Conservation (phyloP, 352 stramenopile genomes). For the Globisporangium uncinulatum region DNA sequence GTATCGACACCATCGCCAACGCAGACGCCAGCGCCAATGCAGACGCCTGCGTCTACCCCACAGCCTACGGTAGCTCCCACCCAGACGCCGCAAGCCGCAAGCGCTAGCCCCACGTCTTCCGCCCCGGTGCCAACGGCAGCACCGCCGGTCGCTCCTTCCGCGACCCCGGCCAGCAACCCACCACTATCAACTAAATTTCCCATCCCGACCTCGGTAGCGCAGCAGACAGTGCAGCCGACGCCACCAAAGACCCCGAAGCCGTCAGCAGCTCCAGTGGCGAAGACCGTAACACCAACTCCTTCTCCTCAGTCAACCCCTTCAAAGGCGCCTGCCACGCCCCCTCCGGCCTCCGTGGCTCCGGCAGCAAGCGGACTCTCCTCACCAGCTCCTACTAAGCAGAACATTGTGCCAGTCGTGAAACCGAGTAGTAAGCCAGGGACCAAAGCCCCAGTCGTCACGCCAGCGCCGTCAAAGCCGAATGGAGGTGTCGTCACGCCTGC, state of each 20-base stretch:
- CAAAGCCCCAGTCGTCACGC: not conserved
- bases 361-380: not conserved
- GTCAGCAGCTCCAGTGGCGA: no score
- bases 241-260: not conserved
- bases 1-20: not conserved
- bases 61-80: not conserved
- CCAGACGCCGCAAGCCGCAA: not conserved
- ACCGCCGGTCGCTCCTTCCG: not conserved
- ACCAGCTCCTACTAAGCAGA: constrained; percentile 1
- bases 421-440: not conserved
- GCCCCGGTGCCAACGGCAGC: not conserved
- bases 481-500: constrained; percentile 2
- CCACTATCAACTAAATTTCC: not conserved
- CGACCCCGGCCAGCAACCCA: not conserved
- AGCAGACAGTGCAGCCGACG: not conserved
- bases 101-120: not conserved
- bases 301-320: not conserved
- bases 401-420: not conserved
- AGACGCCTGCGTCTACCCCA: not conserved
- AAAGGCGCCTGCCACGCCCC: not conserved
- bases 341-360: constrained; percentile 5
- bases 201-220: not conserved
- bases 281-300: no score
- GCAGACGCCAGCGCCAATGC: not conserved
- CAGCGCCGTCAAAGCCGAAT: not conserved